Conservation (phyloP, 768 basidiomycete species). For the Tulasnella sp. region DNA sequence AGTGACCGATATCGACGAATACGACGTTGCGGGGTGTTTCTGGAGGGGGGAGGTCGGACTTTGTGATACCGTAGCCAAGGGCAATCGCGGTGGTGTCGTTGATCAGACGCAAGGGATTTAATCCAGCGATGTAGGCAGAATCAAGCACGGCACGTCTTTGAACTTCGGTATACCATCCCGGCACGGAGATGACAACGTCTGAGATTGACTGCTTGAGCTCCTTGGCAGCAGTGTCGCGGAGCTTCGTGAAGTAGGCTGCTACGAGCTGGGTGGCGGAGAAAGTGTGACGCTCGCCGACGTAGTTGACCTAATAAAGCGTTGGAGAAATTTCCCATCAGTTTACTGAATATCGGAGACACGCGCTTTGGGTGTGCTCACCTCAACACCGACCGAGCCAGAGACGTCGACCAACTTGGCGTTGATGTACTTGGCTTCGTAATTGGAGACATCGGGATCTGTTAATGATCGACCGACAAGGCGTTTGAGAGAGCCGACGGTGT, state of each 20-base stretch:
- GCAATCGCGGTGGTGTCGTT: slow-evolving; percentile 96
- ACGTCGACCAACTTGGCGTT: slow-evolving; percentile 81
- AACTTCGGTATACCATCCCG: slow-evolving; percentile 92
- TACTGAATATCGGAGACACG: not conserved
- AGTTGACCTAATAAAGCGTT: slow-evolving; percentile 60
- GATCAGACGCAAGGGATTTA: slow-evolving; percentile 89
- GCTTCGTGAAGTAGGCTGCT: slow-evolving; percentile 83
- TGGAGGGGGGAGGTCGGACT: slow-evolving; percentile 81
- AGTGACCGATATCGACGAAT: slow-evolving; percentile 95
- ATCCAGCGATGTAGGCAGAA: slow-evolving; percentile 79
- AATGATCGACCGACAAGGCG: slow-evolving; percentile 78
- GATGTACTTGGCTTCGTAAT: slow-evolving; percentile 85
- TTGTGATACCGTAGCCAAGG: slow-evolving; percentile 97
- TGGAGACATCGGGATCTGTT: slow-evolving; percentile 70
- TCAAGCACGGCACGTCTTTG: slow-evolving; percentile 87
- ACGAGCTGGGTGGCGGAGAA: slow-evolving; percentile 89
- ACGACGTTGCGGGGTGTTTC: slow-evolving; percentile 80
- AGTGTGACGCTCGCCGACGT: slow-evolving; percentile 67
- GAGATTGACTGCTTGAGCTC: slow-evolving; percentile 84
- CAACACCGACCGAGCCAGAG: slow-evolving; percentile 70
- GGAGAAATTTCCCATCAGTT: not conserved
- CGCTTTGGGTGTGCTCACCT: slow-evolving; percentile 48
- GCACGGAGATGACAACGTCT: slow-evolving; percentile 92
- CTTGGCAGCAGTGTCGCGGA: slow-evolving; percentile 73
- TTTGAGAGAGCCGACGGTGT: slow-evolving; percentile 90